Conservation (phyloP, 164 flowering plant species). For the Vitis vinifera region ASM3070453v1 NC_081815.1:17887001-17887500, state of each 20-base stretch:
- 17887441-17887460: background rate
- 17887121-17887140: too few relatives aligned
- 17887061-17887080: too few relatives aligned
- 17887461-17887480: too few relatives aligned
- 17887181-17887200: constrained; percentile 85
- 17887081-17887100: too few relatives aligned
- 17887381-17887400: constrained; percentile 80
- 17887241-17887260: constrained; percentile 84
- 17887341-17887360: background rate
- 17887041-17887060: too few relatives aligned
- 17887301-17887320: background rate
- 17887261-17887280: constrained; percentile 75
- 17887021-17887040: too few relatives aligned
- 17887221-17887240: constrained; percentile 71
- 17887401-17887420: constrained; percentile 61
- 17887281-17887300: constrained; percentile 75
- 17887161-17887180: constrained; percentile 41
- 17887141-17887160: background rate
- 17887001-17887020: too few relatives aligned
- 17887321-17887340: background rate
- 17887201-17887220: constrained; percentile 78
- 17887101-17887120: too few relatives aligned
- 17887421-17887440: constrained; percentile 51
- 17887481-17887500: too few relatives aligned
- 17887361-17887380: constrained; percentile 45